Base-by-base conservation (phyloP, 1,139 yeast species). In the Yamadazyma pseudoaaseri region DNA sequence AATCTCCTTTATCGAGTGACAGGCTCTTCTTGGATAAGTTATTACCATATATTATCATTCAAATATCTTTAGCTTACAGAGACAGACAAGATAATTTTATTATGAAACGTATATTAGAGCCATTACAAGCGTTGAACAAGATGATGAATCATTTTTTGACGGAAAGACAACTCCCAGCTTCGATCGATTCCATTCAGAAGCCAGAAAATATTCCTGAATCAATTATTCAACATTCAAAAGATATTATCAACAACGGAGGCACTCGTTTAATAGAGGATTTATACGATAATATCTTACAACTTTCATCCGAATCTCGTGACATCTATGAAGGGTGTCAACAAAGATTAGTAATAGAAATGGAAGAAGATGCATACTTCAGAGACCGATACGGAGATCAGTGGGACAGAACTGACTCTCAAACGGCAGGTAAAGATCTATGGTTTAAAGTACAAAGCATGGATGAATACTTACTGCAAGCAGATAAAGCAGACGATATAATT, bases 41-140 rank as follows among this genome's bases (percentile, higher is more conserved):
- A 12, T 51, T 86, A 2, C 96, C 96, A 0, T 76, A 75, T 42
- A 60, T 72, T 6, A 73, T 86, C 2, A 73, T 86, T 33, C 86
- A 83, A 45, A 72, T 79, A 2, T 76, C 86, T 1, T 78, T 75
- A 36, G 83, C 92, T 0, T 85, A 78, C 49, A 70, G 76, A 36
- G 89, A 82, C 41, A 68, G 90, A 44, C 79, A 80, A 38, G 76
- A 77, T 12, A 65, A 61, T 5, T 84, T 71, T 49, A 62, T 84
- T n/a, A 52, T 61, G 12, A 68, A 67, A 21, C 70, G 71, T 33
- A 54, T 87, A 17, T 54, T 67, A 1, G 60, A 63, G 3, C 87
- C 89, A 0, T 51, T 82, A 2, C 66, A 65, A 20, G 60, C 72
- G 3, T 54, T 85, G 29, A 73, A 75, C 30, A 64, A 64, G 20